Percentiles rank a stretch among this genome's conserved stretches.
phyloP scores from a whole-genome alignment of 352 stramenopile species.

The Pythium folliculosum region DNA sequence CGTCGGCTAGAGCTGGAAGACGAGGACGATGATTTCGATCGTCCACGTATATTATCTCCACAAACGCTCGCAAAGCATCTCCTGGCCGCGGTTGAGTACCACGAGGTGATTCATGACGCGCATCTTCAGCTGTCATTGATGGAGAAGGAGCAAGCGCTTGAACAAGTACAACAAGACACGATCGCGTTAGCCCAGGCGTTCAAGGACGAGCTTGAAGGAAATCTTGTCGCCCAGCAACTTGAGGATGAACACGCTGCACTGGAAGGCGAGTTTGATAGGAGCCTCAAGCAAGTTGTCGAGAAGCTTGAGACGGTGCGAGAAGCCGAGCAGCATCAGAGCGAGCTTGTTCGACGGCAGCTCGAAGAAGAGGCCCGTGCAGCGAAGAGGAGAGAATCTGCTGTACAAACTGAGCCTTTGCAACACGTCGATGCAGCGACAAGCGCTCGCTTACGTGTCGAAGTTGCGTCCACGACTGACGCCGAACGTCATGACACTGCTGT shows the following conservation, averaged over 20 bases:
- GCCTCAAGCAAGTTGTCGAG: conserved; percentile 43
- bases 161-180: conserved; percentile 53
- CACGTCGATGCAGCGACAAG: conserved; percentile 43
- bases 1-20: conserved; percentile 9
- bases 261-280: conserved; percentile 52
- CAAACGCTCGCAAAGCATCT: conserved; percentile 47
- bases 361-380: conserved; percentile 35
- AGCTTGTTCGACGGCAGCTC: conserved; percentile 4
- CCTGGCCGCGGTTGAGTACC: conserved; percentile 66
- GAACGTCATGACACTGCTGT: conserved; percentile 21
- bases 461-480: conserved; percentile 29
- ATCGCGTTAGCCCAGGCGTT: conserved; percentile 58
- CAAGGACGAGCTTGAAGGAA: conserved; percentile 68
- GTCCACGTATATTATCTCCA: conserved; percentile 40
- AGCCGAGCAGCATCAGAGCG: conserved; percentile 32
- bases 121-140: conserved; percentile 62
- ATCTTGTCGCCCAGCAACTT: conserved; percentile 44
- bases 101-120: conserved; percentile 64
- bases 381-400: conserved; percentile 42
- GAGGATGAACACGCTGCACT: conserved; percentile 47
- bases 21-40: conserved; percentile 23
- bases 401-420: conserved; percentile 47
- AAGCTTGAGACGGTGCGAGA: conserved; percentile 44
- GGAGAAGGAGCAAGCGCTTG: conserved; percentile 54
- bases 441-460: conserved; percentile 41